Base-by-base conservation (phyloP, 495 filamentous ascomycete genomes). In the Talaromyces trachyspermus region DNA sequence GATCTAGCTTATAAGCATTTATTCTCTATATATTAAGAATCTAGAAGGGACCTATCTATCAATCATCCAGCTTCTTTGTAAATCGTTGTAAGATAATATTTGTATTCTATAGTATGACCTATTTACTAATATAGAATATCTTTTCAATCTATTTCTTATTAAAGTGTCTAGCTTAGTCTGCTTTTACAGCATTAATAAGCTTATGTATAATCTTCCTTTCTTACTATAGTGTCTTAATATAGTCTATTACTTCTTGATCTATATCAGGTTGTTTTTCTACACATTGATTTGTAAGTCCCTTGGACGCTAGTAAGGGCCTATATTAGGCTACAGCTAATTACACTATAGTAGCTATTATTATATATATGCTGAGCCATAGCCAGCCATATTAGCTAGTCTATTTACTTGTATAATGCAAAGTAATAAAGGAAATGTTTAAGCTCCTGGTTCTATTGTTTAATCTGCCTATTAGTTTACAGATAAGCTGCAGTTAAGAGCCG, bases 331-430 rank as follows among this genome's bases (percentile, higher is more conserved):
- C n/a, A n/a, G n/a, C n/a, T n/a, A n/a, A n/a, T n/a, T n/a, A n/a
- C n/a, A n/a, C n/a, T n/a, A n/a, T n/a, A n/a, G n/a, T n/a, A n/a
- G n/a, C n/a, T n/a, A n/a, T n/a, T n/a, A n/a, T n/a, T n/a, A n/a
- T n/a, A n/a, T 12, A 30, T 12, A 30, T 30, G 27, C 27, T 60
- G 15, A 3, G 59, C 56, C 6, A 61, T 5, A 8, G 33, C 38
- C 30, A 63, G 25, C 10, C 56, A 38, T 15, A n/a, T 5, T 37
- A 36, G 36, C 50, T 32, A 59, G 27, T 63, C 54, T 11, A 49
- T 27, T 38, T 63, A 40, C 20, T 51, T 18, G 14, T 50, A 49
- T 27, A 57, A 57, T 6, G 30, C 25, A 35, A 53, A 62, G 8
- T 19, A 38, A 30, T 30, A 25, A 5, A 61, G n/a, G n/a, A n/a